A percentile compares a stretch with the other conserved stretches of the same genome.
Evolutionary conservation across 2,329 filamentous ascomycete genomes (phyloP).

Genomic region (Shiraia sp.): DNA sequence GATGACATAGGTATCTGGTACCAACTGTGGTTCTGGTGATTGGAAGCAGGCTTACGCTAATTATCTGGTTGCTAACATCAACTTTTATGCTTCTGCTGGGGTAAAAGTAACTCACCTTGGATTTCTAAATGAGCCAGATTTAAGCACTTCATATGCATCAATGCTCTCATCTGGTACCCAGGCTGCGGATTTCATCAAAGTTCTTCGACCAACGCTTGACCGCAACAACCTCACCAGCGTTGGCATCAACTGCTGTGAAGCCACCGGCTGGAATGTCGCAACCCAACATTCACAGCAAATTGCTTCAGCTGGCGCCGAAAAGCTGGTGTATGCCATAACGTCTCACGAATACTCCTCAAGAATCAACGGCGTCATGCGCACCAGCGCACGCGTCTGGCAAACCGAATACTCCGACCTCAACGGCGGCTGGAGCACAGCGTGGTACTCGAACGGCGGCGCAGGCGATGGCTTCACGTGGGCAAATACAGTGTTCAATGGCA

Average conservation of each 20-base stretch:
- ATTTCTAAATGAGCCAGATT: conserved; percentile 54
- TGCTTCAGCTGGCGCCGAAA: conserved; percentile 43
- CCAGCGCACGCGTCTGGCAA: conserved; percentile 54
- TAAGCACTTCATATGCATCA: conserved; percentile 47
- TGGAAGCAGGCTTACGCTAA: conserved; percentile 56
- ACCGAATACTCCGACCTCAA: conserved; percentile 57
- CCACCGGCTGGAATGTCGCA: conserved; percentile 49
- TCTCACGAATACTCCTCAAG: conserved; percentile 49
- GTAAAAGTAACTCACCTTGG: conserved; percentile 49
- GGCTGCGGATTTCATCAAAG: conserved; percentile 57
- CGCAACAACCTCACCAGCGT: conserved; percentile 40
- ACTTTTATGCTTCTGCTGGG: conserved; percentile 47
- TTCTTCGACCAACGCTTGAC: conserved; percentile 49
- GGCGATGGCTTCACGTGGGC: conserved; percentile 62
- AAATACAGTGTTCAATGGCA: conserved; percentile 55
- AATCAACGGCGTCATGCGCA: conserved; percentile 47
- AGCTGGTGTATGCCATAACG: conserved; percentile 48
- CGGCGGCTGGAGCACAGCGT: conserved; percentile 45
- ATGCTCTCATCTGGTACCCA: conserved; percentile 54
- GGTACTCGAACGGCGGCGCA: conserved; percentile 52
- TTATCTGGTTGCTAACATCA: conserved; percentile 53
- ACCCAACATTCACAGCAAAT: conserved; percentile 45
- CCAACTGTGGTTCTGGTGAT: conserved; percentile 47
- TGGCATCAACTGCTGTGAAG: conserved; percentile 52
- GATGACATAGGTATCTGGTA: conserved; percentile 20